Evolutionary conservation across 2,329 filamentous ascomycete species (phyloP), one percentile per base, ranked within the genome.

Genomic region (Epichloe festucae): DNA sequence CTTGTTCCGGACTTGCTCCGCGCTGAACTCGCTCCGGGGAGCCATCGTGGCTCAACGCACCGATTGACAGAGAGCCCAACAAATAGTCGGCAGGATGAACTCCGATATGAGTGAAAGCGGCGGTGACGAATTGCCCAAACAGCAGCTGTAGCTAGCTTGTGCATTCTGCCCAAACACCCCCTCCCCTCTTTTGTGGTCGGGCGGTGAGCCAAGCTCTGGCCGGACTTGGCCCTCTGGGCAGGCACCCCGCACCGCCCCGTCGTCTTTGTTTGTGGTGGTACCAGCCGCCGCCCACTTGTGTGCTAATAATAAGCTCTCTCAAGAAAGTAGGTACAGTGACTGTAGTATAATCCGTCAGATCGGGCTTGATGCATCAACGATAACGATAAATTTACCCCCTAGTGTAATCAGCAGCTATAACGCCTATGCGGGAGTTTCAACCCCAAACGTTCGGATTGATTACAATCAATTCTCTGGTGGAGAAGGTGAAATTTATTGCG

Each of bases 1-100:
- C 70, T 86, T 89, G 58, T 86, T 84, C 63, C 79, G 82, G 66
- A 93, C 81, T 63, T 89, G 81, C 60, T 86, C 81, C 54, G 84
- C 80, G 67, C 83, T 84, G 67, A 93, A 87, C 64, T 77, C 79
- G 65, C 72, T 73, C 69, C 79, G 78, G 71, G 82, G 82, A 72
- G 81, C 81, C 84, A 87, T 87, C 62, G 58, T 71, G 70, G 71
- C 73, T 74, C 73, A 71, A 71, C 73, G 36, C 50, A 54, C 15
- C 23, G 40, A 34, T 17, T 19, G 31, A 40, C 36, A 44, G 42
- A 41, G 19, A 42, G 50, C 19, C 40, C 34, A 49, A 35, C 21
- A 49, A 35, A 44, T 41, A 27, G 36, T 42, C 42, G 35, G 17
- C 23, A 19, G 34, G 23, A 40, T 50, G 44, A 48, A 44, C 52